These are phyloP conservation scores for Sarocladium oryzae DNA, from an alignment of 2,329 filamentous ascomycete species.

Conservation along the genomic window DNA sequence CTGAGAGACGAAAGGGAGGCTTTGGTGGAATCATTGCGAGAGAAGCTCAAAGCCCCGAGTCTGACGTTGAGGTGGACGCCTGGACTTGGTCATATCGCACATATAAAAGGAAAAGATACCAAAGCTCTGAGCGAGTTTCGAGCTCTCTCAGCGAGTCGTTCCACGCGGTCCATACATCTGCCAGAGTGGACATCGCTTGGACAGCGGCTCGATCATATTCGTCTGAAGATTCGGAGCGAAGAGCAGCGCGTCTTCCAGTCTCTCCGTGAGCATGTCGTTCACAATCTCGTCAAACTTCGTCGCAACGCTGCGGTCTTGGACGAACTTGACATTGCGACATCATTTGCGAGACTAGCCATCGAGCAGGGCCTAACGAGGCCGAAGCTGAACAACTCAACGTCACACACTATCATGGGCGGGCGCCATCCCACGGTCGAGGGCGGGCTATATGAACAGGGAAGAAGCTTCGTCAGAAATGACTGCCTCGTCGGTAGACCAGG, in stretches of 20 bases:
- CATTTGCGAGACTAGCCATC: constrained; percentile 71
- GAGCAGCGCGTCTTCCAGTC: constrained; percentile 73
- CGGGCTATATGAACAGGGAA: constrained; percentile 71
- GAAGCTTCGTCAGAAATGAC: constrained; percentile 79
- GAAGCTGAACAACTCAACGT: constrained; percentile 55
- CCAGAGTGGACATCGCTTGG: constrained; percentile 81
- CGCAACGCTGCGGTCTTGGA: constrained; percentile 89
- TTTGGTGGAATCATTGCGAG: constrained; percentile 56
- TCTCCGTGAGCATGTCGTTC: constrained; percentile 69
- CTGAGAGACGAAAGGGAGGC: constrained; percentile 53
- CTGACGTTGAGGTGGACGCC: constrained; percentile 82
- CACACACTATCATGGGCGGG: constrained; percentile 75
- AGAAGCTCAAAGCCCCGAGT: constrained; percentile 53
- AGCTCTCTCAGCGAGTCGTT: constrained; percentile 69
- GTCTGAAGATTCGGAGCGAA: constrained; percentile 72
- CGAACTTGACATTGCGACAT: constrained; percentile 84
- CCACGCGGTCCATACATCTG: constrained; percentile 77
- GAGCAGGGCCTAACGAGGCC: constrained; percentile 72
- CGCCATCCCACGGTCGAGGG: constrained; percentile 89
- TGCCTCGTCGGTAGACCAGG: constrained; percentile 67
- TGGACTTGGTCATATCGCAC: constrained; percentile 81
- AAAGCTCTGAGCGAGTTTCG: constrained; percentile 26
- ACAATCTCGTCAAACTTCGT: constrained; percentile 77
- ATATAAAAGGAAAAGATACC: constrained; percentile 77
- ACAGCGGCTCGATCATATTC: constrained; percentile 68